Base-by-base conservation (phyloP, 805 yeast species). In the Candida stauntonica region DNA sequence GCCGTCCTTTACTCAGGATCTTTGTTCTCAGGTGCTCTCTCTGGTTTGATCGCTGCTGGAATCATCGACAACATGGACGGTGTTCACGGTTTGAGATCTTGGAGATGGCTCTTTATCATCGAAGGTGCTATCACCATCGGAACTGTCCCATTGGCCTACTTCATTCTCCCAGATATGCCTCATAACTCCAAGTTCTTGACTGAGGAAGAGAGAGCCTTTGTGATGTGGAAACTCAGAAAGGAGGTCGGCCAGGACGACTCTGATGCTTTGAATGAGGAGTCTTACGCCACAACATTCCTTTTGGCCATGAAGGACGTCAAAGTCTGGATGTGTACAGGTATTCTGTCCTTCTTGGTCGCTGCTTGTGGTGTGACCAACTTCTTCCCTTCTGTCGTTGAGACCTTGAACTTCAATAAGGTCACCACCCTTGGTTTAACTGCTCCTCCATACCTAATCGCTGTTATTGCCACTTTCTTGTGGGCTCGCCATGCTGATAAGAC, bases 101-200 rank as follows among this genome's bases (percentile, higher is more conserved):
- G 83, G 83, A 67, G 79, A 58, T 78, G 84, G 84, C 51, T 78
- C 16, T 79, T 77, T 51, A 72, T 79, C 31, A 73, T 79, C 44
- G 83, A 79, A 54, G 83, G 83, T 30, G 63, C 66, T 3, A 64
- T 72, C 39, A 76, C 82, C 9, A 68, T 72, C 13, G 33, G 52
- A 1, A 66, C 80, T 46, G 87, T 38, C 60, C 62, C 32, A 48
- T 66, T 33, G 68, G 73, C 30, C 62, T 70, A 70, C 52, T 60
- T 64, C 34, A 61, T 73, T 26, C 58, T 75, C 38, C 81, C 81
- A 16, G 76, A 72, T 44, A 62, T 71, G 61, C 81, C 81, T 16
- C 61, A 62, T 15, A 73, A 70, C 51, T 68, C 78, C 13, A 68
- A 66, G 38, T 68, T 66, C 53, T 57, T 73, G 40, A 56, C 51